A percentile compares a stretch with the other conserved stretches of the same genome.
Conservation (phyloP, 164 flowering plant genomes). For the Echeveria elegans region DNA sequence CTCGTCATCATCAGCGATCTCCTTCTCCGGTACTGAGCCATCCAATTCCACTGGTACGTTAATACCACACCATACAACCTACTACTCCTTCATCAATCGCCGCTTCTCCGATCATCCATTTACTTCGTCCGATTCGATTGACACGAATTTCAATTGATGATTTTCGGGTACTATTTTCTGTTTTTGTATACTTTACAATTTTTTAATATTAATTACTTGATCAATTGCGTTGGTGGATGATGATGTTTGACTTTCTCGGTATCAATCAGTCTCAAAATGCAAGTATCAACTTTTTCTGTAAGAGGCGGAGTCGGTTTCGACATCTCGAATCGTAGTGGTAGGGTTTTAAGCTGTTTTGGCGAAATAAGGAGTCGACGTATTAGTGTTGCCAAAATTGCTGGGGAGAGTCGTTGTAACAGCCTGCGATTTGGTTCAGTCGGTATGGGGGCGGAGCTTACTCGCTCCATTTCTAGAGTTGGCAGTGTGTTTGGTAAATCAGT, state of each 20-base stretch:
- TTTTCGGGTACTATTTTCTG: not conserved
- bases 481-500: slow-evolving; percentile 29
- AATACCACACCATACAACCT: too few species aligned
- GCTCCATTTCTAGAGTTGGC: slow-evolving; percentile 21
- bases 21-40: not conserved
- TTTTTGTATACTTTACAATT: not conserved
- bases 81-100: too few species aligned
- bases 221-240: not conserved
- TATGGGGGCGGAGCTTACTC: slow-evolving; percentile 40
- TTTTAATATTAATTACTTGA: not conserved
- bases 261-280: slow-evolving; percentile 43
- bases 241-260: not conserved
- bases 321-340: slow-evolving; percentile 16
- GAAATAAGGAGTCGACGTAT: slow-evolving; percentile 12
- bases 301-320: slow-evolving; percentile 32
- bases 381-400: slow-evolving; percentile 12
- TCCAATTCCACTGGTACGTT: not conserved
- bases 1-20: too few species aligned
- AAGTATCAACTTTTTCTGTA: slow-evolving; percentile 29
- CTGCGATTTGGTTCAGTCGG: slow-evolving; percentile 19
- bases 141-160: not conserved
- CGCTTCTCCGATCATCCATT: not conserved
- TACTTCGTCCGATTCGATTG: not conserved
- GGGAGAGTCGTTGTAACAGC: slow-evolving; percentile 15
- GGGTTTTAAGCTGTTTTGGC: slow-evolving; percentile 16